Evolutionary conservation across 1,139 yeast genomes (phyloP), one percentile per base, ranked within the genome.

Genomic region (Geotrichum australiense): DNA sequence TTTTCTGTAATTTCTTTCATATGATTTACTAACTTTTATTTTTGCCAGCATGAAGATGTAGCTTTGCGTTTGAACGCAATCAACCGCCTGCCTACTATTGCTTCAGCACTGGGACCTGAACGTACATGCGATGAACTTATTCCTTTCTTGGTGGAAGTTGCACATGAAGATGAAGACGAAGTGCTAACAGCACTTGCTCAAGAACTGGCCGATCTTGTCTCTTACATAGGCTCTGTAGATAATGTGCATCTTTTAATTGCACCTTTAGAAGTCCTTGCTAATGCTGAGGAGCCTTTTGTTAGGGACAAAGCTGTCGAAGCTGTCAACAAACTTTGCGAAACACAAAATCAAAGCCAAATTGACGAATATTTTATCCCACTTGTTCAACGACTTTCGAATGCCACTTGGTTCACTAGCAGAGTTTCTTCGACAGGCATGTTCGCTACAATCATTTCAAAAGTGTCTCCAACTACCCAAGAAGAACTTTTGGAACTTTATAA

Each of bases 81-180:
- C 94, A 84, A 84, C 55, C 80, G 93, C 53, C 71, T 93, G 52
- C 94, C 91, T 52, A 89, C 96, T 32, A 91, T 93, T 58, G 96
- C 97, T 36, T 70, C 87, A 48, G 98, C 98, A 2, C 69, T 93
- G 49, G 98, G 98, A 7, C 93, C 94, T 6, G 95, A 86, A 60
- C 75, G 98, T 58, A 85, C 97, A 14, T 73, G 95, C 47, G 73
- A 74, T 39, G 98, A 93, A 63, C 72, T 93, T 58, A 71, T 93
- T 47, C 97, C 97, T 27, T 91, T 91, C 60, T 72, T 93, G 50
- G 80, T 76, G 49, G 77, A 83, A 54, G 97, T 87, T 34, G 89
- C 96, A 8, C 96, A 91, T 53, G 99, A 91, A 56, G 99, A 93
- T 61, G 98, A 93, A 64, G 99, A 93, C 62, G 99, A 93, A 64